These are phyloP conservation scores for Cryptococcus sp. DNA, from an alignment of 1,284 basidiomycete species.

Conservation along the genomic window DNA sequence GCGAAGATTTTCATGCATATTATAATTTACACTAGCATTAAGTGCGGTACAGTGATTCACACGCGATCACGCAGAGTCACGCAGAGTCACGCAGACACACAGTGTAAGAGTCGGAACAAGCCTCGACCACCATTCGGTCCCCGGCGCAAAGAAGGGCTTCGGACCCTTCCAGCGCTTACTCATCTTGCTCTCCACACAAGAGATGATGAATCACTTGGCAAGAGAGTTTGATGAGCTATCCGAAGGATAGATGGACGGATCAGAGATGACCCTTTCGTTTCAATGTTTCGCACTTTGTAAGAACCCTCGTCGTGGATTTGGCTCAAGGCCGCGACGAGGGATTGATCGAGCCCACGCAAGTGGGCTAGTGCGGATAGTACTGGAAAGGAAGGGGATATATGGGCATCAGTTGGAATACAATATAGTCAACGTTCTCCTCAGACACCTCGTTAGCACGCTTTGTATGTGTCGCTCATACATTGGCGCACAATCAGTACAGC, in stretches of 20 bases:
- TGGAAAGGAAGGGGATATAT: background rate
- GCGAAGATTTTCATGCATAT: too few relatives aligned
- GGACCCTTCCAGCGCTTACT: background rate
- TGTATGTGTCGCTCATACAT: too few relatives aligned
- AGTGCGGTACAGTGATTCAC: too few relatives aligned
- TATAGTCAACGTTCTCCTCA: background rate
- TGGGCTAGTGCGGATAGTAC: too few relatives aligned
- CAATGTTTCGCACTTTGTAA: constrained; percentile 23
- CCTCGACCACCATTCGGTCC: constrained; percentile 14
- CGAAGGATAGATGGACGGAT: constrained; percentile 26
- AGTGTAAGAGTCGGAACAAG: constrained; percentile 44
- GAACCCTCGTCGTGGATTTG: constrained; percentile 13
- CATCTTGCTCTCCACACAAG: too few relatives aligned
- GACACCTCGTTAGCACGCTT: background rate
- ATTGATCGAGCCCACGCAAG: background rate
- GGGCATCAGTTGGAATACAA: background rate
- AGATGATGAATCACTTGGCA: background rate
- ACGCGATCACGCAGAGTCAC: too few relatives aligned
- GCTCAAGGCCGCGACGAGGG: constrained; percentile 15
- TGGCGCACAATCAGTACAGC: background rate
- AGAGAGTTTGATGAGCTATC: constrained; percentile 26
- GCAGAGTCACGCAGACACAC: constrained; percentile 34
- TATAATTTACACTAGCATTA: too few relatives aligned
- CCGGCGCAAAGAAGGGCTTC: background rate
- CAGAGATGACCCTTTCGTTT: constrained; percentile 16